phyloP scores from a whole-genome alignment of 2,329 filamentous ascomycete species.

The Chrysoporthe deuterocubensis region DNA sequence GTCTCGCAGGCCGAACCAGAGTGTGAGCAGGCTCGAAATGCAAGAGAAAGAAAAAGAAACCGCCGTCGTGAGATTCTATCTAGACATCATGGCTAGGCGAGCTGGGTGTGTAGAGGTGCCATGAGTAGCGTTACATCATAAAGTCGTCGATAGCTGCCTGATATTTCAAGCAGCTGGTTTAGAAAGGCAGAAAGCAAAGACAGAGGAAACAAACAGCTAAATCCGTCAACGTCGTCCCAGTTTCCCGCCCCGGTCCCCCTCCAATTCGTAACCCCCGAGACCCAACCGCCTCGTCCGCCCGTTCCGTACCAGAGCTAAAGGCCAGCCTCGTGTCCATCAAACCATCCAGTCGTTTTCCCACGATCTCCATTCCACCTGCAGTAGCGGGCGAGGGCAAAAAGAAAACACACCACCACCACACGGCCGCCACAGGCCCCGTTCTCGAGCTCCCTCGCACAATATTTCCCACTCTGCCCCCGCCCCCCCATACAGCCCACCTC shows the following conservation, averaged over 20 bases:
- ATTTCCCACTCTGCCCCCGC: not conserved
- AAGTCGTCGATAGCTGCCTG: not conserved
- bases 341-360: not conserved
- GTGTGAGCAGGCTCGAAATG: not conserved
- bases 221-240: not conserved
- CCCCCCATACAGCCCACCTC: not conserved
- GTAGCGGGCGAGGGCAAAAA: not conserved
- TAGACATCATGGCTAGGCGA: not conserved
- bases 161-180: not conserved
- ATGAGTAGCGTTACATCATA: not conserved
- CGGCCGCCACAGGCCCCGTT: not conserved
- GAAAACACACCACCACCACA: not conserved
- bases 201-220: not conserved
- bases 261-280: not conserved
- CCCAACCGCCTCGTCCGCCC: not conserved
- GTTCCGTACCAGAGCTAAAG: not conserved
- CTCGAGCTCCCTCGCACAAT: not conserved
- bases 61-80: not conserved
- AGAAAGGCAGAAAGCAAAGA: not conserved
- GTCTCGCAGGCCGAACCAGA: not conserved
- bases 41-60: too few relatives aligned
- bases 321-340: not conserved
- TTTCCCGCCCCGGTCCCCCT: not conserved
- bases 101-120: not conserved
- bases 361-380: slow-evolving; percentile 1